Evolutionary conservation across 805 yeast species (phyloP), one percentile per base, ranked within the genome.

Genomic region (Wickerhamomyces silvicola): DNA sequence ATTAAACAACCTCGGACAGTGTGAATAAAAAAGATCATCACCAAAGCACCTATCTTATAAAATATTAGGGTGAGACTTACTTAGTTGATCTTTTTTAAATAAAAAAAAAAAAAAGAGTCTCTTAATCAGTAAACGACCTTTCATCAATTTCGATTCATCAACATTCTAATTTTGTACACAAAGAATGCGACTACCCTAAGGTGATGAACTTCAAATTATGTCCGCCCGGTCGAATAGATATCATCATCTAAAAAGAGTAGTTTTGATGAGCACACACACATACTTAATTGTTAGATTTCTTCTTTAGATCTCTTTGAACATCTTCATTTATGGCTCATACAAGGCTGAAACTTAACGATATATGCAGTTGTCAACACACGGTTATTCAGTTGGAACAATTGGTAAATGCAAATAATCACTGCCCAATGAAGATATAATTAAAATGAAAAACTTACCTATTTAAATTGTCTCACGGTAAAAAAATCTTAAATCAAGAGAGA

Each of bases 341-440:
- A 69, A 69, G 75, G 75, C 75, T 69, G 75, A 69, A 69, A 69
- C 75, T 69, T 69, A 69, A 69, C 74, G 72, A 68, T 48, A 58
- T 39, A 51, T 59, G 68, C 70, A 47, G 56, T 66, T 68, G 75
- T 70, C 75, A 60, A 68, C 75, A 64, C 44, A 35, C 55, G 56
- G 56, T 38, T 46, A 62, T 68, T 70, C 76, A 66, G 76, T 69
- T 56, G 76, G 75, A 70, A 70, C 75, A 70, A 70, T 69, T 70
- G 75, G 74, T 68, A 36, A 33, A 39, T 28, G 39, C 36, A 31
- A 32, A 27, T 36, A 36, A 36, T 36, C 39, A 32, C 22, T 4
- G 32, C 25, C 26, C 12, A 6, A 9, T 8, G 18, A 15, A 12
- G n/a, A n/a, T n/a, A n/a, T n/a, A n/a, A n/a, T n/a, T n/a, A n/a